These are phyloP conservation scores for Leptographium wingfieldii DNA, from an alignment of 2,329 filamentous ascomycete species.

Conservation along the genomic window DNA sequence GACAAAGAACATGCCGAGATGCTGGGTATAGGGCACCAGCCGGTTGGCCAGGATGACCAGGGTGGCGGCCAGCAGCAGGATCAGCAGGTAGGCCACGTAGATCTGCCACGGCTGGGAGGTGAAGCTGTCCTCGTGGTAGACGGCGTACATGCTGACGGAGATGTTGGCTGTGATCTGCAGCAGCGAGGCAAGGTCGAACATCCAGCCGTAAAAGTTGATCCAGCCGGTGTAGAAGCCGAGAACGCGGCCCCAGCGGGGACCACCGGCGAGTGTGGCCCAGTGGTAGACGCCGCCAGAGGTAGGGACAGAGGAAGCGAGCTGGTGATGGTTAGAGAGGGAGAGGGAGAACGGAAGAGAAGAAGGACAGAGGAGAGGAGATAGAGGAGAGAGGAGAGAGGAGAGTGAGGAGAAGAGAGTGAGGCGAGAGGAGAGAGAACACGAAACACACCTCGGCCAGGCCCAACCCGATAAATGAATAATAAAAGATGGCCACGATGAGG, in stretches of 20 bases:
- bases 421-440: background rate
- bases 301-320: constrained; percentile 49
- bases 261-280: constrained; percentile 47
- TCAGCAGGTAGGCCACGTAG: constrained; percentile 43
- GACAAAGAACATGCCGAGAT: constrained; percentile 42
- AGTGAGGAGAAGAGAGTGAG: background rate
- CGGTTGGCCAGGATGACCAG: constrained; percentile 45
- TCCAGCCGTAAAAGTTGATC: constrained; percentile 48
- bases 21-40: constrained; percentile 38
- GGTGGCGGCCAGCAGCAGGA: constrained; percentile 38
- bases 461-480: constrained; percentile 29
- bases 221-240: constrained; percentile 34
- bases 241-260: constrained; percentile 38
- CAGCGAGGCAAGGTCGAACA: constrained; percentile 48
- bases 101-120: constrained; percentile 41
- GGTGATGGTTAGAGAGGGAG: constrained; percentile 5
- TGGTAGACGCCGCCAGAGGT: constrained; percentile 48
- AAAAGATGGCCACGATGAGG: constrained; percentile 28
- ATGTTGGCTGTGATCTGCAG: constrained; percentile 46
- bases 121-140: constrained; percentile 42
- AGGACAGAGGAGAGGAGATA: background rate
- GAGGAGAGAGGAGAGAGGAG: background rate
- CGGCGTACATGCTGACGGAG: constrained; percentile 45
- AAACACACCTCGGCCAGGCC: constrained; percentile 25
- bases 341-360: background rate